Conservation (phyloP, 2,329 filamentous ascomycete genomes). For the Paraphaeosphaeria minitans region DNA sequence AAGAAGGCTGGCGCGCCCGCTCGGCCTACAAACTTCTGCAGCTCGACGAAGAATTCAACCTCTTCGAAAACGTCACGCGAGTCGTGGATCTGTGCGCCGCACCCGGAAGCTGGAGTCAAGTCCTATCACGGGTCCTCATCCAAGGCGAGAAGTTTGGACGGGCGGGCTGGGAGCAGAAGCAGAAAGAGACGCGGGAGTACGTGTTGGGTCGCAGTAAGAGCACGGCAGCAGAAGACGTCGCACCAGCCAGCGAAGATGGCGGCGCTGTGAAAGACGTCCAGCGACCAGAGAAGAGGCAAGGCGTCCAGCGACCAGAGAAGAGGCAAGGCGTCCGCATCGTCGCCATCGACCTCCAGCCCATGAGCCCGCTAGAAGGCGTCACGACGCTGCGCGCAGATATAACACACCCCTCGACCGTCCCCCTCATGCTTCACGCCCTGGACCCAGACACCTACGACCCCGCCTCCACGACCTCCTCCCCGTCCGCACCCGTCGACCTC, state of each 20-base stretch:
- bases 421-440: constrained; percentile 81
- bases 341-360: constrained; percentile 93
- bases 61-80: constrained; percentile 86
- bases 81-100: constrained; percentile 97
- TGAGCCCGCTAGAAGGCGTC: constrained; percentile 91
- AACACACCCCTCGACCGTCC: constrained; percentile 93
- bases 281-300: constrained; percentile 46
- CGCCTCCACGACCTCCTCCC: constrained; percentile 55
- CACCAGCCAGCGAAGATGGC: neutral
- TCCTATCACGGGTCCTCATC: constrained; percentile 89
- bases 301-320: constrained; percentile 37
- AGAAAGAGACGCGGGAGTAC: constrained; percentile 67
- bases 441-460: constrained; percentile 66
- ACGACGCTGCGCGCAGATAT: constrained; percentile 93
- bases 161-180: constrained; percentile 83
- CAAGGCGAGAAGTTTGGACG: constrained; percentile 90
- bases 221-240: constrained; percentile 5
- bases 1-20: constrained; percentile 96
- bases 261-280: constrained; percentile 12
- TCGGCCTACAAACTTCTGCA: constrained; percentile 98
- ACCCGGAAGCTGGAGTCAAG: constrained; percentile 96
- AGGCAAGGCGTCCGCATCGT: constrained; percentile 86
- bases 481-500: constrained; percentile 82
- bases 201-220: constrained; percentile 53
- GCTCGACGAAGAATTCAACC: constrained; percentile 92